These are phyloP conservation scores for Yarrowia sp. DNA, from an alignment of 805 yeast species.

Conservation along the genomic window DNA sequence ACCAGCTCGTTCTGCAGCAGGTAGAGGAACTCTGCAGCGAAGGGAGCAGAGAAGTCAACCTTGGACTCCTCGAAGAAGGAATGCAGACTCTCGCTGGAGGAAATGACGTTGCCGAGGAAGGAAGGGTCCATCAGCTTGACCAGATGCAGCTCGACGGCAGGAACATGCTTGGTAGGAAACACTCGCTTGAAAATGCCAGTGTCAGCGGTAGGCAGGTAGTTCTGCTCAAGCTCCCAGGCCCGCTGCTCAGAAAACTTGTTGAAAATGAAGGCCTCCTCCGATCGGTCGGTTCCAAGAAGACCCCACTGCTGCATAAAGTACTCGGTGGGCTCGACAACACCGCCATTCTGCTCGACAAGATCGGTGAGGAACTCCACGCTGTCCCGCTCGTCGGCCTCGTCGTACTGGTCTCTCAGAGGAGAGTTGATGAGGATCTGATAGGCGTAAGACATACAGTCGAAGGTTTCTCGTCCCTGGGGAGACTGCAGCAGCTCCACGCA, in stretches of 20 bases:
- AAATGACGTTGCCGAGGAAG: slow-evolving; percentile 6
- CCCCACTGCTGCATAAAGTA: slow-evolving; percentile 35
- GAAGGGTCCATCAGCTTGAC: slow-evolving; percentile 21
- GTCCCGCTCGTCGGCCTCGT: slow-evolving; percentile 25
- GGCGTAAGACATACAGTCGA: slow-evolving; percentile 33
- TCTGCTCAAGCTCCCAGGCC: slow-evolving; percentile 7
- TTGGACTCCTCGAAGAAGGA: slow-evolving; percentile 20
- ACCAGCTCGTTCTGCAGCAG: slow-evolving; percentile 13
- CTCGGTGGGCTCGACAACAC: slow-evolving; percentile 23
- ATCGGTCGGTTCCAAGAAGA: slow-evolving; percentile 16
- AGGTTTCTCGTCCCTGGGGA: slow-evolving; percentile 20
- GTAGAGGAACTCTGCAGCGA: slow-evolving; percentile 23
- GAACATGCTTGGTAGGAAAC: slow-evolving; percentile 23
- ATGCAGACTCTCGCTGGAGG: slow-evolving; percentile 3
- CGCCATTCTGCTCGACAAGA: slow-evolving; percentile 28
- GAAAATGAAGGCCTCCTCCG: slow-evolving; percentile 15
- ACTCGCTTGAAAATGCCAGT: slow-evolving; percentile 16
- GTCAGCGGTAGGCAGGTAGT: slow-evolving; percentile 11
- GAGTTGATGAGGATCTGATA: slow-evolving; percentile 26
- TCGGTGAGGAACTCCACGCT: slow-evolving; percentile 19
- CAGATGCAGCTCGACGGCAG: slow-evolving; percentile 8
- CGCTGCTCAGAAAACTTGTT: slow-evolving; percentile 15
- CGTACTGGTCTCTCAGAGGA: slow-evolving; percentile 13
- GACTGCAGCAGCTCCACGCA: slow-evolving; percentile 30
- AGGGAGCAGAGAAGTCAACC: slow-evolving; percentile 14